Evolutionary conservation across 2,329 filamentous ascomycete genomes (phyloP).

Genomic region (Cytospora chrysosperma): DNA sequence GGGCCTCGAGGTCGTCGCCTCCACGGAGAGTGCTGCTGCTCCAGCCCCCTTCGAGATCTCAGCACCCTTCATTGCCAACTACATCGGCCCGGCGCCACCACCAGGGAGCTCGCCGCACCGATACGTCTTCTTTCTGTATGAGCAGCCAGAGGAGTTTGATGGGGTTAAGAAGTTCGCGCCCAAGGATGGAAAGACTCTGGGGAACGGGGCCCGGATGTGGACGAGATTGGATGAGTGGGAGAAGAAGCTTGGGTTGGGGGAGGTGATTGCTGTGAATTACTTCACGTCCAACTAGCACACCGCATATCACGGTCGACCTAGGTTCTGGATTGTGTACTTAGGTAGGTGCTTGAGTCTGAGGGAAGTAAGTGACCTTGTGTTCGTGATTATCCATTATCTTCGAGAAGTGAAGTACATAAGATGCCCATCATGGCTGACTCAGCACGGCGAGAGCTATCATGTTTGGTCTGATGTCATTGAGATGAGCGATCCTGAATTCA

Average conservation of each 20-base stretch:
- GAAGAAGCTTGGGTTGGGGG: conserved; percentile 13
- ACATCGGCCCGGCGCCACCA: conserved; percentile 47
- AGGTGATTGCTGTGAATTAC: conserved; percentile 10
- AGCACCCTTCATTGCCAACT: conserved; percentile 36
- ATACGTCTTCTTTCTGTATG: conserved; percentile 49
- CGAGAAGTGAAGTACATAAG: too few relatives aligned
- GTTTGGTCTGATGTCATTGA: too few relatives aligned
- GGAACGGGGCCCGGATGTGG: not conserved
- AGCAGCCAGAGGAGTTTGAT: conserved; percentile 34
- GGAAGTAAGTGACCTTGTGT: too few relatives aligned
- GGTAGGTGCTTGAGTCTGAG: too few relatives aligned
- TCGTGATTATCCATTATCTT: too few relatives aligned
- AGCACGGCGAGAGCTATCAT: too few relatives aligned
- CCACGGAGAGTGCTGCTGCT: not conserved
- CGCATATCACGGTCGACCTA: too few relatives aligned
- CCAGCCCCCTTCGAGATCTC: conserved; percentile 17
- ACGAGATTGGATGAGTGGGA: conserved; percentile 15
- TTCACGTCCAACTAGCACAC: conserved; percentile 9
- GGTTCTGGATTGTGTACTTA: not conserved
- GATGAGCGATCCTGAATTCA: too few relatives aligned
- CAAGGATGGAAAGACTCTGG: conserved; percentile 5
- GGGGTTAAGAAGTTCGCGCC: conserved; percentile 7
- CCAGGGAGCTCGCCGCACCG: conserved; percentile 46
- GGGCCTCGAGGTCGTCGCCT: conserved; percentile 30
- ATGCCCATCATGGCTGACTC: too few relatives aligned